Evolutionary conservation across 768 basidiomycete genomes (phyloP).

Genomic region (Phanerodontia chrysosporium): DNA sequence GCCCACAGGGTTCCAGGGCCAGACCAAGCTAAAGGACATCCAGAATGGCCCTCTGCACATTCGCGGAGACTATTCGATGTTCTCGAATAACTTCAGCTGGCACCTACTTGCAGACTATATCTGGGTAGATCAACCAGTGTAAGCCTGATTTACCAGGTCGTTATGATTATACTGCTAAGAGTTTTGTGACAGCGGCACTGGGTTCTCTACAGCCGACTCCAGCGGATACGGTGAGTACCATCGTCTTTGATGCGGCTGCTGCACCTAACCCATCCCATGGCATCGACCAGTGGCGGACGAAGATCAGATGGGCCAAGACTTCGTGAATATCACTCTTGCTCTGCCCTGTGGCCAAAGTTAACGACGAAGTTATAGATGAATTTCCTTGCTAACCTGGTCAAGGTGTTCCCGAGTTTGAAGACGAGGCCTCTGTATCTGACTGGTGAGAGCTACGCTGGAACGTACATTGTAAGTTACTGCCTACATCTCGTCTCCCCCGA

Average conservation of each 20-base stretch:
- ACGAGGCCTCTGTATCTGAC: constrained; percentile 64
- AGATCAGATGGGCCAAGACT: constrained; percentile 58
- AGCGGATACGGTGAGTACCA: constrained; percentile 49
- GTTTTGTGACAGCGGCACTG: constrained; percentile 61
- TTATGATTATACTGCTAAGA: too few species aligned
- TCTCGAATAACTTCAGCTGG: constrained; percentile 55
- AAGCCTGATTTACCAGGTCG: constrained; percentile 16
- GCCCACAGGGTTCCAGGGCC: too few species aligned
- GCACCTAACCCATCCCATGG: not conserved
- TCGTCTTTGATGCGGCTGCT: not conserved
- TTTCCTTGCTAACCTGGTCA: constrained; percentile 68
- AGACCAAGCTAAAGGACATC: too few species aligned
- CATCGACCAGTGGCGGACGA: constrained; percentile 42
- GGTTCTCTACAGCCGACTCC: constrained; percentile 61
- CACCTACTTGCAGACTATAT: constrained; percentile 59
- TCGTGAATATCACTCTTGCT: constrained; percentile 27
- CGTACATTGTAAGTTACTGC: constrained; percentile 47
- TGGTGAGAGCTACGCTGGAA: constrained; percentile 75
- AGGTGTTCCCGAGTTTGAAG: constrained; percentile 69
- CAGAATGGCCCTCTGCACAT: constrained; percentile 65
- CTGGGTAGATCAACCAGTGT: constrained; percentile 75
- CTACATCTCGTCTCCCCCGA: not conserved
- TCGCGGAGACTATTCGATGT: constrained; percentile 43
- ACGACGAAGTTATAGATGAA: constrained; percentile 45
- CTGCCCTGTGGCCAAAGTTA: not conserved